A percentile compares a stretch with the other conserved stretches of the same genome.
Evolutionary conservation across 345 rosid genomes (phyloP).

Genomic region (Hevea brasiliensis): DNA sequence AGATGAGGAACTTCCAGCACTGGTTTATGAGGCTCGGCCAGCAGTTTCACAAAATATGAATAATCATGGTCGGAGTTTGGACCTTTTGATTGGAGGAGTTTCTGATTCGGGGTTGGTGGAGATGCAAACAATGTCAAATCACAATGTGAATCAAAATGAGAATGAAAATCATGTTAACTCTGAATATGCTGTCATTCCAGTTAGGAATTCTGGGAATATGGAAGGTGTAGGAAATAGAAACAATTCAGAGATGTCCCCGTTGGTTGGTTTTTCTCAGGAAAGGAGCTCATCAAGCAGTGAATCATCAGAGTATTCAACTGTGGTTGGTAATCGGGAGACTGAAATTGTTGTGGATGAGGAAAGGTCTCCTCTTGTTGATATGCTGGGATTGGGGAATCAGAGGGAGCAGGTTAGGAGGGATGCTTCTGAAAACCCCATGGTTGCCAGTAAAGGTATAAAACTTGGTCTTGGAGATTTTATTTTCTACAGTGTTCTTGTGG

Average conservation of each 20-base stretch:
- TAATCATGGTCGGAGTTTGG: constrained; percentile 45
- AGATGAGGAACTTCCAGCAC: constrained; percentile 92
- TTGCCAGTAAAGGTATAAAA: constrained; percentile 57
- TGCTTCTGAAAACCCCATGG: constrained; percentile 26
- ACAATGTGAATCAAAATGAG: constrained; percentile 27
- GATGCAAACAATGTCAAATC: constrained; percentile 56
- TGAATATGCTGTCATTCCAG: constrained; percentile 32
- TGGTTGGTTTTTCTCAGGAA: constrained; percentile 44
- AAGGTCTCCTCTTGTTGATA: constrained; percentile 81
- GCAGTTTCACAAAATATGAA: constrained; percentile 45
- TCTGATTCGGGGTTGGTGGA: constrained; percentile 72
- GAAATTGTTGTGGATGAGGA: constrained; percentile 57
- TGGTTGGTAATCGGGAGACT: constrained; percentile 38
- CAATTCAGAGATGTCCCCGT: constrained; percentile 48
- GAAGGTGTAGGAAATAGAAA: constrained; percentile 42
- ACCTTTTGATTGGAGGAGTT: constrained; percentile 64
- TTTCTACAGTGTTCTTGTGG: constrained; percentile 97
- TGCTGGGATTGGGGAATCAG: constrained; percentile 44
- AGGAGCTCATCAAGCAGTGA: constrained; percentile 43
- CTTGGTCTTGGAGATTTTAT: constrained; percentile 97
- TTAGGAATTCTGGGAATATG: constrained; percentile 28
- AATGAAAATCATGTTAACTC: constrained; percentile 31
- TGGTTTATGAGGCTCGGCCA: constrained; percentile 96
- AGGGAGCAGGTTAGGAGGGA: constrained; percentile 36
- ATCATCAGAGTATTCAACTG: constrained; percentile 53